Percentiles rank a stretch among this genome's conserved stretches.
phyloP scores from a whole-genome alignment of 257 asterid species.

The Petunia axillaris region DNA sequence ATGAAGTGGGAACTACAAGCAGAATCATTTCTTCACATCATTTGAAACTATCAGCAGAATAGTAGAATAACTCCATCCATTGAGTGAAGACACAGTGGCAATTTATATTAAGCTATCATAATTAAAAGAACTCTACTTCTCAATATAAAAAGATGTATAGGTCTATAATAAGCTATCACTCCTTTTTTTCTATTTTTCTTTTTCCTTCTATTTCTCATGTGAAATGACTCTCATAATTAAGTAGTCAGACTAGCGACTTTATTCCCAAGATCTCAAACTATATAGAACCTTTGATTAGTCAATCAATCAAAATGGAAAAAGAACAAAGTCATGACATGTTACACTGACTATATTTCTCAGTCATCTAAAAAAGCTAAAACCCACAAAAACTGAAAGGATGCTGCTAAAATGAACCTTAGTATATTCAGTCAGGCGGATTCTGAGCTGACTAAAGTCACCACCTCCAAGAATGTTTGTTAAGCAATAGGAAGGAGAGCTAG shows the following conservation, averaged over 20 bases:
- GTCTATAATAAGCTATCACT: background rate
- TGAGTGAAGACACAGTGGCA: background rate
- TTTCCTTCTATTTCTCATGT: background rate
- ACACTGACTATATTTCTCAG: background rate
- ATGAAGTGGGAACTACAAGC: background rate
- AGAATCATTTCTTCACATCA: background rate
- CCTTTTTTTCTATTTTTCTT: background rate
- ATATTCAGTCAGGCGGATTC: conserved; percentile 67
- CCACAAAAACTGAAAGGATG: conserved; percentile 5
- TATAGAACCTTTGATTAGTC: background rate
- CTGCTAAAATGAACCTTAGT: conserved; percentile 55
- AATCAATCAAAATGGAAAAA: background rate
- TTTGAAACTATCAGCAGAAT: background rate
- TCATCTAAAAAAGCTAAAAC: conserved; percentile 13
- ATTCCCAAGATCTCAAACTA: background rate
- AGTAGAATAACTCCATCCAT: background rate
- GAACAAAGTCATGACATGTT: background rate
- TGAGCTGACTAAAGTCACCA: conserved; percentile 46
- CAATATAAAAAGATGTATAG: background rate
- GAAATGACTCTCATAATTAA: conserved; percentile 12
- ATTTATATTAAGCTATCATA: background rate
- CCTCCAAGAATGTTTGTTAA: conserved; percentile 39
- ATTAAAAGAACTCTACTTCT: background rate
- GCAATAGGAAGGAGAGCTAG: conserved; percentile 37
- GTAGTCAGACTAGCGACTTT: conserved; percentile 1